These are phyloP conservation scores for Saposhnikovia divaricata DNA, from an alignment of 129 eudicot genomes.

Conservation along the genomic window DNA sequence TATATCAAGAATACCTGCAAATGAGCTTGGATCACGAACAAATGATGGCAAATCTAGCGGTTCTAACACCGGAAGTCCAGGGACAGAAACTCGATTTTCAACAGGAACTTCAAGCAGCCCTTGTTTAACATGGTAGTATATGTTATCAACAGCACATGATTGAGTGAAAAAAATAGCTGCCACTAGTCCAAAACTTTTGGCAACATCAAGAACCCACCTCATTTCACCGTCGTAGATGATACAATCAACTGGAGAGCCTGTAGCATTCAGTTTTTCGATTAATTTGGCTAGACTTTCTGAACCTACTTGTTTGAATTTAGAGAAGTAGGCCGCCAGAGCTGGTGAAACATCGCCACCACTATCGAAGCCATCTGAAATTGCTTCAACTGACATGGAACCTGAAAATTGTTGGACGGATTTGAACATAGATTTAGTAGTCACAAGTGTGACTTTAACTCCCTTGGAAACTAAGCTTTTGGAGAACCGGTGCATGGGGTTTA, in stretches of 20 bases:
- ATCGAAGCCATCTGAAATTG: slow-evolving; percentile 47
- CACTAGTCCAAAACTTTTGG: slow-evolving; percentile 28
- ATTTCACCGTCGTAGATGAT: slow-evolving; percentile 42
- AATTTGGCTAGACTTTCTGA: slow-evolving; percentile 27
- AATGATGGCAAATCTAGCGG: slow-evolving; percentile 15
- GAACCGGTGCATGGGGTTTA: no score
- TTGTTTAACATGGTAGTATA: slow-evolving; percentile 34
- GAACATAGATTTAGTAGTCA: slow-evolving; percentile 22
- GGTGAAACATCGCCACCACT: slow-evolving; percentile 21
- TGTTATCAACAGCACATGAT: slow-evolving; percentile 45
- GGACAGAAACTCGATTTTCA: slow-evolving; percentile 19
- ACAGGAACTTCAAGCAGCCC: slow-evolving; percentile 29
- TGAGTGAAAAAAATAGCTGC: slow-evolving; percentile 55
- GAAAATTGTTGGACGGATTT: slow-evolving; percentile 16
- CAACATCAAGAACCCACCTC: slow-evolving; percentile 60
- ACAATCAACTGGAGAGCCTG: slow-evolving; percentile 21
- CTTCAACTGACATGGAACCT: slow-evolving; percentile 22
- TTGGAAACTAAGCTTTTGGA: no score
- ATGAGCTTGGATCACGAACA: slow-evolving; percentile 16
- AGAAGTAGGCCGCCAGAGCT: slow-evolving; percentile 16
- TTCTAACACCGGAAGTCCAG: slow-evolving; percentile 39
- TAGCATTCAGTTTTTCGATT: slow-evolving; percentile 19
- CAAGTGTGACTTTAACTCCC: slow-evolving; percentile 18
- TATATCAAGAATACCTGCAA: slow-evolving; percentile 17
- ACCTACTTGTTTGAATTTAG: slow-evolving; percentile 23